A percentile compares a stretch with the other conserved stretches of the same genome.
Evolutionary conservation across 1,139 yeast genomes (phyloP).

Genomic region (Entelexis paramagnoliae): DNA sequence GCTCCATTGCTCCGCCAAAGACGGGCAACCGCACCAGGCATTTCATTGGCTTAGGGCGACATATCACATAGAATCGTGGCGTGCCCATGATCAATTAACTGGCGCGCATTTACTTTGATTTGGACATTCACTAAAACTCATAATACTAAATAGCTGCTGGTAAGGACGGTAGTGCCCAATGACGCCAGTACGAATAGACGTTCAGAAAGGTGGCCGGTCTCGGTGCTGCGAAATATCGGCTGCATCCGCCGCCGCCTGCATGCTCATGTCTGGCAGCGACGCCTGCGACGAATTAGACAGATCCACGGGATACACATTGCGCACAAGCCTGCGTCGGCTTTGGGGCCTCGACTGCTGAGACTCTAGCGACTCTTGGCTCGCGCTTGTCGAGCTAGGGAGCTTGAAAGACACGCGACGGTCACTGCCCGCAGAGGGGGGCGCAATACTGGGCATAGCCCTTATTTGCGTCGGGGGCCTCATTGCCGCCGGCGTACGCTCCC

Average conservation of each 20-base stretch:
- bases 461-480: background rate
- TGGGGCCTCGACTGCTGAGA: background rate
- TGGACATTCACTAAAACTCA: too few species aligned
- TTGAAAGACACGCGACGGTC: background rate
- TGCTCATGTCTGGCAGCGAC: constrained; percentile 5
- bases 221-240: constrained; percentile 3
- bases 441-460: background rate
- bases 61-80: too few species aligned
- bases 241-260: background rate
- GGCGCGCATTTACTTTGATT: too few species aligned
- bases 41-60: too few species aligned
- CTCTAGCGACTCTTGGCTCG: background rate
- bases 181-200: too few species aligned
- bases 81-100: too few species aligned
- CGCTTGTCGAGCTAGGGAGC: background rate
- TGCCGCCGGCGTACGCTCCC: background rate
- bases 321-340: constrained; percentile 1
- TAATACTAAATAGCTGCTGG: too few species aligned
- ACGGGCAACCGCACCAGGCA: too few species aligned
- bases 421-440: background rate
- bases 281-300: background rate
- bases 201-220: background rate
- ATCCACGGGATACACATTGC: constrained; percentile 1
- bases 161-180: too few species aligned
- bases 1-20: too few species aligned